Evolutionary conservation across 169 alveolate species (phyloP).

Genomic region (Cystoisospora suis): DNA sequence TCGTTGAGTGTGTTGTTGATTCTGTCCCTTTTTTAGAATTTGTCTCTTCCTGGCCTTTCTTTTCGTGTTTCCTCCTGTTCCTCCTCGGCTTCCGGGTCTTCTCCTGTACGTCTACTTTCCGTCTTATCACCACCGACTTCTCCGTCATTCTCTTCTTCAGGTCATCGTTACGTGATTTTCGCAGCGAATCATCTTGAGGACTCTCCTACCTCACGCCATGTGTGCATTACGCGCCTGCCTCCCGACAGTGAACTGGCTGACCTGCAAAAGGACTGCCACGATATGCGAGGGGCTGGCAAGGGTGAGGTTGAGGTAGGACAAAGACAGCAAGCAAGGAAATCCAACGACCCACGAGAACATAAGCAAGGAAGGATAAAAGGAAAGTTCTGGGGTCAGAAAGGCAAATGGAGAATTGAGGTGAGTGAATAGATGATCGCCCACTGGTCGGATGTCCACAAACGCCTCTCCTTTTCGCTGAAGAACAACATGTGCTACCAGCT

Average conservation of each 20-base stretch:
- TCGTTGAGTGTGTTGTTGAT: not conserved
- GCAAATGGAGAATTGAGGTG: constrained; percentile 3
- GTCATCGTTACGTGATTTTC: not conserved
- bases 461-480: too few relatives aligned
- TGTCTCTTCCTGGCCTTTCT: not conserved
- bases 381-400: constrained; percentile 1
- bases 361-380: not conserved
- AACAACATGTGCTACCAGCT: too few relatives aligned
- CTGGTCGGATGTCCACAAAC: too few relatives aligned
- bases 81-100: too few relatives aligned
- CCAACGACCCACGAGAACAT: not conserved
- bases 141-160: not conserved
- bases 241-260: not conserved
- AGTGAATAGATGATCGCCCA: too few relatives aligned
- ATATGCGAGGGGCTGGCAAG: not conserved
- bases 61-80: not conserved
- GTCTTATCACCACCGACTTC: constrained; percentile 4
- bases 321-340: not conserved
- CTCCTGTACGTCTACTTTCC: not conserved
- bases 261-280: not conserved
- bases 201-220: not conserved
- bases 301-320: not conserved
- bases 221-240: not conserved
- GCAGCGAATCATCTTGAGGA: not conserved
- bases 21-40: not conserved